Conservation (phyloP, 2,329 filamentous ascomycete species). For the Trichophaea hybrida region DNA sequence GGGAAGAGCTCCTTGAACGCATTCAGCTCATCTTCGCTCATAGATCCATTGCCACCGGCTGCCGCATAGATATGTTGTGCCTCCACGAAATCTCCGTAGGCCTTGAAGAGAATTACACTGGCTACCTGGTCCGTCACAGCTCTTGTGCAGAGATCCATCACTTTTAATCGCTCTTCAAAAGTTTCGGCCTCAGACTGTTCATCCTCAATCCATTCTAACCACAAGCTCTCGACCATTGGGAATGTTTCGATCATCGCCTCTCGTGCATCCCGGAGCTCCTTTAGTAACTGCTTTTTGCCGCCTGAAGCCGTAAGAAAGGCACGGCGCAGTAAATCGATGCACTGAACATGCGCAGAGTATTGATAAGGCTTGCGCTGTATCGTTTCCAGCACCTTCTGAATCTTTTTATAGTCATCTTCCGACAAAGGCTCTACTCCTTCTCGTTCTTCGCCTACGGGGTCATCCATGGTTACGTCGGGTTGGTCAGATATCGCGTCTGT, state of each 20-base stretch:
- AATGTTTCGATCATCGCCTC: conserved; percentile 24
- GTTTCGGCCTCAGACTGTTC: conserved; percentile 46
- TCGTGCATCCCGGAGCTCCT: conserved; percentile 23
- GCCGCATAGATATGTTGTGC: conserved; percentile 44
- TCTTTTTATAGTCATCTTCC: conserved; percentile 14
- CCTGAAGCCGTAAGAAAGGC: conserved; percentile 14
- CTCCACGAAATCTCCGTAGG: conserved; percentile 67
- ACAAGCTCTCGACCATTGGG: conserved; percentile 46
- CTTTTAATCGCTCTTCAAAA: conserved; percentile 51
- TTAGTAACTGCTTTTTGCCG: conserved; percentile 11
- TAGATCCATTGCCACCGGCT: conserved; percentile 35
- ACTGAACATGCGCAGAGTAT: conserved; percentile 20
- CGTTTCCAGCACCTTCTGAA: conserved; percentile 12
- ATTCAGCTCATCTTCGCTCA: conserved; percentile 48
- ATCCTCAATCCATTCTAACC: conserved; percentile 64
- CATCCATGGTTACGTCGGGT: neutral
- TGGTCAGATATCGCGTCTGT: neutral
- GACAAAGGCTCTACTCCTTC: conserved; percentile 9
- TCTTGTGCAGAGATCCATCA: conserved; percentile 58
- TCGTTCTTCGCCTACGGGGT: neutral
- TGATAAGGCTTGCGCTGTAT: conserved; percentile 18
- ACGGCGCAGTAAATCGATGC: conserved; percentile 19
- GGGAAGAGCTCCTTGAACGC: conserved; percentile 58
- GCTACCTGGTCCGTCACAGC: conserved; percentile 57
- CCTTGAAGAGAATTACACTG: conserved; percentile 59